Percentiles rank a stretch among this genome's conserved stretches.
phyloP scores from a whole-genome alignment of 2,329 filamentous ascomycete genomes.

The Calonectria fujianensis region DNA sequence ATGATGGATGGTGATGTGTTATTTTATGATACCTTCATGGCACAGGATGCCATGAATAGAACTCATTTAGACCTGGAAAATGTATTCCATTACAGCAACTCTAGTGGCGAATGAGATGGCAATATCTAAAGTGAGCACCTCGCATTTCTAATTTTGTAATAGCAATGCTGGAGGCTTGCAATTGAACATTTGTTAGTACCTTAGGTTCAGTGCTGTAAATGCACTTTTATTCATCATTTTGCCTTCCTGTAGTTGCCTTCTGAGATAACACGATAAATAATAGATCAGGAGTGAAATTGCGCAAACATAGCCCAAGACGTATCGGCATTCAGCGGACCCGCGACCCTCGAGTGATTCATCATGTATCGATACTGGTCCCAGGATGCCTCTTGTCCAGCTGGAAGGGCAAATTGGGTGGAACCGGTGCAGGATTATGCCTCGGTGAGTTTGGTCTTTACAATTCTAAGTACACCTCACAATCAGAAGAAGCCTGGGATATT shows the following conservation, averaged over 20 bases:
- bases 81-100: background rate
- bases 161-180: background rate
- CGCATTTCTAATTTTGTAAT: background rate
- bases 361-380: too few species aligned
- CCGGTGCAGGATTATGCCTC: too few species aligned
- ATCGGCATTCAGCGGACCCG: too few species aligned
- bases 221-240: background rate
- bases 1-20: constrained; percentile 32
- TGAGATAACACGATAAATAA: background rate
- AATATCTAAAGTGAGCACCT: background rate
- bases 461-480: too few species aligned
- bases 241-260: background rate
- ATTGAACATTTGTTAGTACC: background rate
- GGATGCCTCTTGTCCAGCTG: too few species aligned
- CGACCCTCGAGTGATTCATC: too few species aligned
- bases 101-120: background rate
- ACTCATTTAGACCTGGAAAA: background rate
- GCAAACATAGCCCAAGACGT: too few species aligned
- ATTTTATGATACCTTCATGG: constrained; percentile 35
- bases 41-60: constrained; percentile 8
- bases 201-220: background rate
- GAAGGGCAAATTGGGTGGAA: too few species aligned
- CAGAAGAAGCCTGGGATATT: too few species aligned
- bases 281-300: too few species aligned
- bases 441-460: too few species aligned